Evolutionary conservation across 768 basidiomycete species (phyloP), one percentile per base, ranked within the genome.

Genomic region (Tylopilus sp.): DNA sequence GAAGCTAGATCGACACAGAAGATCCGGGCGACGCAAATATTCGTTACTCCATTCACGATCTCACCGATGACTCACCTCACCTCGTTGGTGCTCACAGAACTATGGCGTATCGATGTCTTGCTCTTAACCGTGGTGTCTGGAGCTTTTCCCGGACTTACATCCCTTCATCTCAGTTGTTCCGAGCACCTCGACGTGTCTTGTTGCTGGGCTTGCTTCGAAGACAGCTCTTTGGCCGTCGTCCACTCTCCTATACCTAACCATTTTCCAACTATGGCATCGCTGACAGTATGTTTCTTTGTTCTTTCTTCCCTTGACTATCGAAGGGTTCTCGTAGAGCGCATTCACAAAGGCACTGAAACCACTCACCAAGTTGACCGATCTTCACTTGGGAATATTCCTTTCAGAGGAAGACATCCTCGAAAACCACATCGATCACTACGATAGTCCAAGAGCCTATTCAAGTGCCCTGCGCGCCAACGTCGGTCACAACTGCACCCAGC

Each of bases 171-270:
- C 44, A 82, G 80, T 60, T 82, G 80, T 53, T 78, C 80, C 6
- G 83, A 85, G 55, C 75, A 82, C 34, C 71, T 87, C 41, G 78
- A 82, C 51, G 61, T 74, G 26, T 72, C 69, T 46, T 86, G 84
- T 63, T 89, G 86, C 64, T 82, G 81, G 76, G 59, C 63, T 41
- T 89, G 87, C 63, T 82, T 82, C 54, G 82, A 83, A 68, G 85
- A 86, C 38, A 83, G 79, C 44, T 70, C 81, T 24, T 75, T 70
- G 10, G 73, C 75, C 45, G 75, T 76, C 24, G 54, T 76, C 4
- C 85, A 88, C 66, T 89, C 86, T 8, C 86, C 86, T 0, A 73
- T 89, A 50, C 81, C 81, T 7, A 77, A 79, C 17, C 63, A 76
- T 25, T 84, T 75, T 59, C 49, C 65, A 16, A 71, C 74, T 25